These are phyloP conservation scores for Exophiala dermatitidis DNA, from an alignment of 2,329 filamentous ascomycete species.

Conservation along the genomic window DNA sequence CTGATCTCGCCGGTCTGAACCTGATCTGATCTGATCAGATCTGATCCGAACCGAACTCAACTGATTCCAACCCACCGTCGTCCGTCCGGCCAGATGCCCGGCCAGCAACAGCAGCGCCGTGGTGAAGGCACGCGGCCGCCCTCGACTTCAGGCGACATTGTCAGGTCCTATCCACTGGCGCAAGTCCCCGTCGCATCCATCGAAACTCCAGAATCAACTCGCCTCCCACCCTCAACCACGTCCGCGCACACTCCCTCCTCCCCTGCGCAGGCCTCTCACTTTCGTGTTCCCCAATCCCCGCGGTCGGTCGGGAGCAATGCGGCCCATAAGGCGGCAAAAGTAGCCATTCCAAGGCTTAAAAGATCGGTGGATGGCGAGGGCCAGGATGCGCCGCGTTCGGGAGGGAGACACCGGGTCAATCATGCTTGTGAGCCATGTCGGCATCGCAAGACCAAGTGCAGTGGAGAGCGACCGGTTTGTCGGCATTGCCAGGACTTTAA, in stretches of 20 bases:
- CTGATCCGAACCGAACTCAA: not conserved
- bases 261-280: slow-evolving; percentile 6
- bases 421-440: slow-evolving; percentile 39
- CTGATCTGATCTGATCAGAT: not conserved
- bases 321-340: slow-evolving; percentile 21
- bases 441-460: slow-evolving; percentile 40
- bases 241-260: slow-evolving; percentile 6
- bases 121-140: slow-evolving; percentile 4
- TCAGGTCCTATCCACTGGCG: slow-evolving; percentile 5
- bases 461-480: slow-evolving; percentile 37
- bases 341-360: slow-evolving; percentile 31
- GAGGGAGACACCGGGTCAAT: slow-evolving; percentile 27
- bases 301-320: slow-evolving; percentile 7
- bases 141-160: not conserved
- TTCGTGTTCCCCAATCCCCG: slow-evolving; percentile 24
- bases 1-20: not conserved
- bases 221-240: not conserved
- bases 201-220: slow-evolving; percentile 7
- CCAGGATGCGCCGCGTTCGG: slow-evolving; percentile 12
- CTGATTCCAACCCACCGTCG: not conserved
- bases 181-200: slow-evolving; percentile 14
- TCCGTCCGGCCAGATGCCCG: slow-evolving; percentile 3
- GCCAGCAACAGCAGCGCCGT: slow-evolving; percentile 8
- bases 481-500: slow-evolving; percentile 36
- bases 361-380: slow-evolving; percentile 18